phyloP scores from a whole-genome alignment of 768 basidiomycete genomes.

The Auricularia sp. region DNA sequence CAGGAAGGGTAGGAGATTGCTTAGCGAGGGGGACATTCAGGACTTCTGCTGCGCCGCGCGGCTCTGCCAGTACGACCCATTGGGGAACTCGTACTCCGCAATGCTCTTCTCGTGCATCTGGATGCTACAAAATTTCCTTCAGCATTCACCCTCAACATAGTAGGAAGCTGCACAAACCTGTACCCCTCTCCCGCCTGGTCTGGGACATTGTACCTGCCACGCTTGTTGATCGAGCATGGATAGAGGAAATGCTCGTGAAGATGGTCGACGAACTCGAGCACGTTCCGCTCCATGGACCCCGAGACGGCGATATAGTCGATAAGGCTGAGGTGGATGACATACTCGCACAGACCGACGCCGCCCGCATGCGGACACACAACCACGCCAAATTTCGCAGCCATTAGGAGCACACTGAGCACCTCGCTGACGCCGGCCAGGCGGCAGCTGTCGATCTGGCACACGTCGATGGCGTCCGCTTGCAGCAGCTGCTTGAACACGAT shows the following conservation, averaged over 20 bases:
- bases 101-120: conserved; percentile 81
- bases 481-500: conserved; percentile 95
- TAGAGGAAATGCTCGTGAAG: conserved; percentile 89
- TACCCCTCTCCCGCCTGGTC: conserved; percentile 67
- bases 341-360: conserved; percentile 88
- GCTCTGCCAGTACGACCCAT: conserved; percentile 65
- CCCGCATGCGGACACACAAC: conserved; percentile 92
- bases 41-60: conserved; percentile 4
- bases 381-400: conserved; percentile 86
- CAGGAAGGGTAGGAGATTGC: no score
- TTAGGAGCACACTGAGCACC: conserved; percentile 79
- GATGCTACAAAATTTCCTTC: conserved; percentile 43
- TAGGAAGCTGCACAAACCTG: conserved; percentile 34
- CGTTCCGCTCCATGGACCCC: conserved; percentile 88
- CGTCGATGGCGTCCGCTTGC: conserved; percentile 86
- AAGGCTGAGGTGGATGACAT: conserved; percentile 76
- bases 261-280: conserved; percentile 84
- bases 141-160: not conserved
- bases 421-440: conserved; percentile 89
- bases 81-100: conserved; percentile 75
- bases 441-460: conserved; percentile 92
- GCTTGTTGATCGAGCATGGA: conserved; percentile 77
- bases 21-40: not conserved
- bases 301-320: conserved; percentile 93
- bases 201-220: conserved; percentile 85